Evolutionary conservation across 495 filamentous ascomycete species (phyloP).

Genomic region (Sporormia fimetaria): DNA sequence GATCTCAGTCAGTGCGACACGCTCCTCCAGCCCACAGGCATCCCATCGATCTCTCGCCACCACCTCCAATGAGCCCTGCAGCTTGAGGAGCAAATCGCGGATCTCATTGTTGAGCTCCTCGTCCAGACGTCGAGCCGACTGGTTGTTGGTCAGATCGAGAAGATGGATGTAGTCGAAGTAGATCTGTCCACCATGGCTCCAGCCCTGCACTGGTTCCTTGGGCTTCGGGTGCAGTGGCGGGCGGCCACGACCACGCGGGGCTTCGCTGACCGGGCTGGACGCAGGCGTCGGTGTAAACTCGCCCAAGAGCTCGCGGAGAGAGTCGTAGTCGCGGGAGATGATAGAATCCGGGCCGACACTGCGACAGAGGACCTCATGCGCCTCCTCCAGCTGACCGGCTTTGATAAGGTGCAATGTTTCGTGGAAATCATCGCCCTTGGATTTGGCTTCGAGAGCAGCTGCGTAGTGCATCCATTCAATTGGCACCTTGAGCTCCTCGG

Average conservation of each 20-base stretch:
- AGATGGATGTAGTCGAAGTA: constrained; percentile 73
- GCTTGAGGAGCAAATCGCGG: constrained; percentile 48
- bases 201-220: constrained; percentile 40
- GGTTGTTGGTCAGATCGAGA: constrained; percentile 30
- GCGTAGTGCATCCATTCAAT: constrained; percentile 73
- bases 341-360: constrained; percentile 68
- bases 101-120: constrained; percentile 34
- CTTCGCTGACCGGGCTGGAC: constrained; percentile 3
- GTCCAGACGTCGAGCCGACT: constrained; percentile 25
- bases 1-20: constrained; percentile 64
- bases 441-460: constrained; percentile 69
- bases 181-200: constrained; percentile 68
- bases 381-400: constrained; percentile 64
- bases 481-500: constrained; percentile 53
- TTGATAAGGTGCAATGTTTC: constrained; percentile 68
- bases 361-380: constrained; percentile 67
- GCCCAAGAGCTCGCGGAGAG: constrained; percentile 49
- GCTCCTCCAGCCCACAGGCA: constrained; percentile 61
- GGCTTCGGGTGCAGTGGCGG: constrained; percentile 27
- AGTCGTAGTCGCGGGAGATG: constrained; percentile 62
- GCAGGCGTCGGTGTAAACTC: constrained; percentile 42
- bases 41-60: constrained; percentile 40
- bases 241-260: not conserved
- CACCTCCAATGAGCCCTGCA: constrained; percentile 52
- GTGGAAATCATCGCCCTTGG: constrained; percentile 44